Evolutionary conservation across 768 basidiomycete genomes (phyloP).

Genomic region (Mycena filopes): DNA sequence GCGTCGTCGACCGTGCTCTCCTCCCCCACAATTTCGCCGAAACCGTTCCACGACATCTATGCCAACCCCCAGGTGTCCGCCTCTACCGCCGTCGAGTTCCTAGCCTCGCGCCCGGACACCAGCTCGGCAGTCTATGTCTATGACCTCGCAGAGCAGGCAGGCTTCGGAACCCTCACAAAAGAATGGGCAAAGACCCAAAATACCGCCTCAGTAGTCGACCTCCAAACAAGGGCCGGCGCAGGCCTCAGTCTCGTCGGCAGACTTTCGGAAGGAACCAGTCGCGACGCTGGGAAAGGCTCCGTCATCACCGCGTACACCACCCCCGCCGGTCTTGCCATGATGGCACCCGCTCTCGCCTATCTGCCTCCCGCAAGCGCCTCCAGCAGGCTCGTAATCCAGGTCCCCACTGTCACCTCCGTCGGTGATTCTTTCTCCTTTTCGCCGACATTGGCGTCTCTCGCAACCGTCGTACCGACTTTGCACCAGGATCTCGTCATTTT

Average conservation of each 20-base stretch:
- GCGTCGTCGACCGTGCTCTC: conserved; percentile 52
- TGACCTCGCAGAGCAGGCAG: conserved; percentile 86
- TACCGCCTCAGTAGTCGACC: conserved; percentile 66
- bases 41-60: conserved; percentile 45
- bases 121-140: conserved; percentile 83
- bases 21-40: conserved; percentile 47
- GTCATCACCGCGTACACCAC: conserved; percentile 85
- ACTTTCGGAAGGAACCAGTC: conserved; percentile 82
- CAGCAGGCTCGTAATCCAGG: conserved; percentile 83
- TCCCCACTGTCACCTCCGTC: conserved; percentile 77
- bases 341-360: conserved; percentile 82
- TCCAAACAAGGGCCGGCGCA: conserved; percentile 89
- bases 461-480: conserved; percentile 67
- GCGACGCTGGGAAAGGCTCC: conserved; percentile 66
- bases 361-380: conserved; percentile 70
- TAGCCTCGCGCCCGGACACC: conserved; percentile 64
- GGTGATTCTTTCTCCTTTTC: conserved; percentile 76
- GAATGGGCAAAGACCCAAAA: conserved; percentile 62
- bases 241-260: conserved; percentile 84
- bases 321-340: conserved; percentile 82
- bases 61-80: conserved; percentile 60
- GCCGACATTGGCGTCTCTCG: conserved; percentile 79
- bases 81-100: conserved; percentile 73
- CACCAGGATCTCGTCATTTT: conserved; percentile 77
- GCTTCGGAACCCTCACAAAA: conserved; percentile 80